Conservation (phyloP, 371 early-diverging fungal genomes). For the Mortierella sp. region DNA sequence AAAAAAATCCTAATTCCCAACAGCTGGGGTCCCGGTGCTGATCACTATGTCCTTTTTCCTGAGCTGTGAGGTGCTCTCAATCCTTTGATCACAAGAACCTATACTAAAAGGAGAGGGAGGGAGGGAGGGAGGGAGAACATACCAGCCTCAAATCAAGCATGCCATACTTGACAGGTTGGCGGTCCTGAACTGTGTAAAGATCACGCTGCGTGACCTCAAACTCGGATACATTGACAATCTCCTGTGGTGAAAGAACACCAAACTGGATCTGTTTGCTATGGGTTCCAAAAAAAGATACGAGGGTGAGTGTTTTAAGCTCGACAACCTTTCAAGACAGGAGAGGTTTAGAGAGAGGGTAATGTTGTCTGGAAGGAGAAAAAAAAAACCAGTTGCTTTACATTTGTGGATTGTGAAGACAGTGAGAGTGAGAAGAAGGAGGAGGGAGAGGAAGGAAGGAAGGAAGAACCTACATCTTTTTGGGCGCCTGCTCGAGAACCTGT, state of each 20-base stretch:
- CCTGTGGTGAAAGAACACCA: conserved; percentile 87
- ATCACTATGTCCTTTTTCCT: too few species aligned
- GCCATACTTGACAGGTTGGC: conserved; percentile 86
- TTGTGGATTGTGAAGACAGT: neutral
- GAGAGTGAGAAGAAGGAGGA: too few species aligned
- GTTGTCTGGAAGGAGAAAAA: too few species aligned
- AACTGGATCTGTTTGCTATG: conserved; percentile 88
- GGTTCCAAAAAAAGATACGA: neutral
- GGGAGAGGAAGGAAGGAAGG: neutral
- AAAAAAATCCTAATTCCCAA: too few species aligned
- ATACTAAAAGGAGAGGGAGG: too few species aligned
- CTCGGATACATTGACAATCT: conserved; percentile 86
- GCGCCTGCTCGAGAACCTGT: conserved; percentile 79
- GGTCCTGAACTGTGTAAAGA: conserved; percentile 86
- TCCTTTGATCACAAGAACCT: too few species aligned
- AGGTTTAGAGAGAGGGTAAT: too few species aligned
- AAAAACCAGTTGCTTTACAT: conserved; percentile 10
- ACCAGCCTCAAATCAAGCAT: conserved; percentile 92
- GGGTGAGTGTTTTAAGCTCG: too few species aligned
- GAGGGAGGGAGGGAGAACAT: conserved; percentile 32
- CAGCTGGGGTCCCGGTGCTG: too few species aligned
- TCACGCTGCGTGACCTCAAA: conserved; percentile 92
- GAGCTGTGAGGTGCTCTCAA: too few species aligned
- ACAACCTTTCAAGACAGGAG: too few species aligned
- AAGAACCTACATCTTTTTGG: conserved; percentile 78